A percentile compares a stretch with the other conserved stretches of the same genome.
Conservation (phyloP, 176 grass and related monocot species). For the Ensete glaucum region DNA sequence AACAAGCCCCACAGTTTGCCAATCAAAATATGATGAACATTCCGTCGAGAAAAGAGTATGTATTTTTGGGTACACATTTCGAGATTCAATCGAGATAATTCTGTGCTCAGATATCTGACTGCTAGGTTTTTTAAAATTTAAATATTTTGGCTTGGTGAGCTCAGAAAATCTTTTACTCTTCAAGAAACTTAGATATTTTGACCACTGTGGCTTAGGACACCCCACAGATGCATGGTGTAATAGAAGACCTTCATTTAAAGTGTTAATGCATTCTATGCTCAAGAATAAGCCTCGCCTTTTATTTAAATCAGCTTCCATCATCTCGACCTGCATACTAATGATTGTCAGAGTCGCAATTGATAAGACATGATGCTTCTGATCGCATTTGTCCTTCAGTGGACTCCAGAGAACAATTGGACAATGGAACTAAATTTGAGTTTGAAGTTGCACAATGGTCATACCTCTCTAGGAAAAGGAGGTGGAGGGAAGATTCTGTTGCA, state of each 20-base stretch:
- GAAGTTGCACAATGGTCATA: constrained; percentile 16
- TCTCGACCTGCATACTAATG: constrained; percentile 53
- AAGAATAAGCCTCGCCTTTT: constrained; percentile 65
- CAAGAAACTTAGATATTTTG: constrained; percentile 89
- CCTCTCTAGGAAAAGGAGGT: constrained; percentile 84
- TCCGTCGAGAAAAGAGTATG: constrained; percentile 97
- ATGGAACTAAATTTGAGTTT: background rate
- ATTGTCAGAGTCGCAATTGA: constrained; percentile 14
- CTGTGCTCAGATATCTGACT: constrained; percentile 23
- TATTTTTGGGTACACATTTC: constrained; percentile 50
- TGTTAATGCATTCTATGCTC: constrained; percentile 92
- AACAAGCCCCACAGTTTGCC: constrained; percentile 95
- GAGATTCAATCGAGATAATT: constrained; percentile 27
- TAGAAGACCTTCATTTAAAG: constrained; percentile 89
- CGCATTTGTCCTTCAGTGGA: background rate
- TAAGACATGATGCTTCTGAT: background rate
- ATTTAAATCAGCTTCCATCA: constrained; percentile 68
- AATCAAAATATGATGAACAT: constrained; percentile 96
- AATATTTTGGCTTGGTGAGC: constrained; percentile 71
- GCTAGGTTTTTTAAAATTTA: constrained; percentile 31
- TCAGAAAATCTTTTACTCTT: constrained; percentile 84
- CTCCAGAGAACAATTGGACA: background rate
- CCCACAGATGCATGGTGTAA: constrained; percentile 68
- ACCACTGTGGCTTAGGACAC: constrained; percentile 81
- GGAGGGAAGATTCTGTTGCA: constrained; percentile 82